Evolutionary conservation across 306 rosid species (phyloP), one percentile per base, ranked within the genome.

Genomic region (apple (Malus domestica)): DNA sequence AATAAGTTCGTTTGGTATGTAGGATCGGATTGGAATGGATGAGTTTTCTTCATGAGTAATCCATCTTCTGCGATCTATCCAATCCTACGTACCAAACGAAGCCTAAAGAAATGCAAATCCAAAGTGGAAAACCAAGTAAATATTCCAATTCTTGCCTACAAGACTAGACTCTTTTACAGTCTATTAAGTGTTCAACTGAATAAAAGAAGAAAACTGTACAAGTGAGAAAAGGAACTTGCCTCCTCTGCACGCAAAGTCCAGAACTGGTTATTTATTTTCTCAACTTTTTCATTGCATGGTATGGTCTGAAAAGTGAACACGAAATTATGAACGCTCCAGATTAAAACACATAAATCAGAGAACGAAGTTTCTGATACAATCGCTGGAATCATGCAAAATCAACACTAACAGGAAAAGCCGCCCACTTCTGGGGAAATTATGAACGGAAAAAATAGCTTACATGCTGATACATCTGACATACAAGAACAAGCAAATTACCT

Each of bases 221-320:
- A 3, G 18, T 5, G 49, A 72, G 25, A 12, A 49, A 35, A 35
- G 58, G 64, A 27, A 67, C 73, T 83, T 84, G 79, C 97, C 91
- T 91, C 94, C 83, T 91, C 97, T 32, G 93, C 97, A 27, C 91
- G 86, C 60, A 91, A 76, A 30, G 94, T 89, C 91, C 90, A 89
- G 86, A 88, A 91, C 44, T 89, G 95, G 57, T 91, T 91, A 85
- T 89, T 91, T 73, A 91, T 89, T 78, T 81, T 86, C 86, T 89
- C 91, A 55, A 91, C 88, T 71, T 84, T 88, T 78, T 89, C 97
- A 33, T 4, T 78, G 78, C 72, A 83, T 46, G 91, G 85, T 74
- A 91, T 89, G 52, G 88, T 81, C 97, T 91, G 91, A 73, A 70
- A 55, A 62, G 46, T 44, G 16, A 66, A 40, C 72, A 30, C 44